Percentiles rank a stretch among this genome's conserved stretches.
Evolutionary conservation across 2,329 filamentous ascomycete genomes (phyloP).

Genomic region (Ceratocystis huliohia): DNA sequence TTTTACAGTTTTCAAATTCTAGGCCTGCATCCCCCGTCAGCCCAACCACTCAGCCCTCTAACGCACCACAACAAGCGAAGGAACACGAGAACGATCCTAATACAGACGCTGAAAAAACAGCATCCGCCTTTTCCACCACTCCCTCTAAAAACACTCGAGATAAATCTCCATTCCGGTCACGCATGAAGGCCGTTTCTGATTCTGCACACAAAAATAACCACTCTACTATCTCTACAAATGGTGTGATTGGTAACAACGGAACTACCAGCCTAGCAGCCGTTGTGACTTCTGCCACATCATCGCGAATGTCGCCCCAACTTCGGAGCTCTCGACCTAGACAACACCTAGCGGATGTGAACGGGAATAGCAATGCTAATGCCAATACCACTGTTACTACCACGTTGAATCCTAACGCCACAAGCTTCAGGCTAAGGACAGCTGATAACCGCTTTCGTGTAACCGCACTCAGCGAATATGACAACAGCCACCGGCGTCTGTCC

Average conservation of each 20-base stretch:
- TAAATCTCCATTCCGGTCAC: conserved; percentile 26
- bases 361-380: background rate
- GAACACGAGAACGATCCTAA: background rate
- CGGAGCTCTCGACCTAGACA: conserved; percentile 72
- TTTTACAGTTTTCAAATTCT: conserved; percentile 10
- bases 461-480: conserved; percentile 14
- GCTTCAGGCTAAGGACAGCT: conserved; percentile 52
- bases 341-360: conserved; percentile 58
- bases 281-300: conserved; percentile 49
- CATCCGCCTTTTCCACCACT: background rate
- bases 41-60: background rate
- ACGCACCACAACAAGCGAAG: background rate
- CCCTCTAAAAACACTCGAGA: conserved; percentile 6
- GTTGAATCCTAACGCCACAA: conserved; percentile 37
- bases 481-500: conserved; percentile 39
- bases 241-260: conserved; percentile 29
- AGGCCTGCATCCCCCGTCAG: background rate
- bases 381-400: background rate
- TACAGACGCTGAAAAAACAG: background rate
- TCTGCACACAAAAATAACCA: conserved; percentile 32
- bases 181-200: conserved; percentile 29
- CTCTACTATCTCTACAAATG: conserved; percentile 30
- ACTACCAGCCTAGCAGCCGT: conserved; percentile 55
- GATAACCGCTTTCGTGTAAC: conserved; percentile 36
- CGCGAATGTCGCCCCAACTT: conserved; percentile 64